phyloP scores from a whole-genome alignment of 2,329 filamentous ascomycete genomes.

The Xylariaceae sp. region DNA sequence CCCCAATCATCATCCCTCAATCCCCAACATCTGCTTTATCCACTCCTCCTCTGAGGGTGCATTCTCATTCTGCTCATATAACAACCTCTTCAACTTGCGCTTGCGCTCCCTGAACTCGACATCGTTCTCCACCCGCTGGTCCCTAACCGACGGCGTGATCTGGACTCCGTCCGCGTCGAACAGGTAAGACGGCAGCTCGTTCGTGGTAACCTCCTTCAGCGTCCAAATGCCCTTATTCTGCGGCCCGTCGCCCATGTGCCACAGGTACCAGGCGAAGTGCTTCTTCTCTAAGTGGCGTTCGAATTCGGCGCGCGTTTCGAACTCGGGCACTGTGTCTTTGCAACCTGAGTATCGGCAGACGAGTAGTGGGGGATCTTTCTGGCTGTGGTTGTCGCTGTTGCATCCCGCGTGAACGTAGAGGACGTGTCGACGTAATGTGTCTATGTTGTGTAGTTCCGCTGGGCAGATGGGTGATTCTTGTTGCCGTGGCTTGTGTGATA shows the following conservation, averaged over 20 bases:
- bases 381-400: too few species aligned
- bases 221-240: constrained; percentile 37
- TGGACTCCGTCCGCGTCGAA: constrained; percentile 50
- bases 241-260: constrained; percentile 59
- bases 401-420: constrained; percentile 50
- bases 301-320: constrained; percentile 33
- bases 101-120: constrained; percentile 43
- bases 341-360: constrained; percentile 42
- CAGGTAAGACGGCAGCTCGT: constrained; percentile 45
- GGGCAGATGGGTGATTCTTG: constrained; percentile 37
- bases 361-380: constrained; percentile 15
- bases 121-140: constrained; percentile 48
- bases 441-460: constrained; percentile 60
- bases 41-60: constrained; percentile 40
- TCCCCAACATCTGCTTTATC: constrained; percentile 26
- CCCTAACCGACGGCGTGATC: constrained; percentile 54
- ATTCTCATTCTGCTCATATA: constrained; percentile 43
- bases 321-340: constrained; percentile 17
- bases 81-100: constrained; percentile 41
- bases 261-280: constrained; percentile 52
- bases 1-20: constrained; percentile 2
- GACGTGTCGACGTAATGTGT: constrained; percentile 54
- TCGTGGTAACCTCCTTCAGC: constrained; percentile 18
- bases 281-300: constrained; percentile 47
- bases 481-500: constrained; percentile 18